Evolutionary conservation across 257 asterid genomes (phyloP).

Genomic region (Anisodus tanguticus): DNA sequence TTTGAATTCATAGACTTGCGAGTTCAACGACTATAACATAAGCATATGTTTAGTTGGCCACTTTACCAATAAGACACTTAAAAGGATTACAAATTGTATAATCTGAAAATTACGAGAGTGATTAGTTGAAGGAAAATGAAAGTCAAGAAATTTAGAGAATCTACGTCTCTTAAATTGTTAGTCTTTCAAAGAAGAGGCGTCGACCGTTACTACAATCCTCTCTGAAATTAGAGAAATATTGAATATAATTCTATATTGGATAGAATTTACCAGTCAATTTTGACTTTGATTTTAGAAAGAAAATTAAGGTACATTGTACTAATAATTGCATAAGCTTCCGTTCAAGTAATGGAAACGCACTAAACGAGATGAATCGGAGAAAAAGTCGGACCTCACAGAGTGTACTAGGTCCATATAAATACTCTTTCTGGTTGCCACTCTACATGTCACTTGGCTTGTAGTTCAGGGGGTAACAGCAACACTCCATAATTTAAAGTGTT

Average conservation of each 20-base stretch:
- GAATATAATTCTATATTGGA: background rate
- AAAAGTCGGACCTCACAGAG: background rate
- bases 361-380: background rate
- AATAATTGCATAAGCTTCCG: background rate
- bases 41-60: background rate
- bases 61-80: background rate
- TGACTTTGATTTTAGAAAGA: background rate
- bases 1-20: background rate
- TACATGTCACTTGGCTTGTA: background rate
- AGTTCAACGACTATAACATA: background rate
- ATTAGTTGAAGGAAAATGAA: too few relatives aligned
- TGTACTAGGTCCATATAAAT: background rate
- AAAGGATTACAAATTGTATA: background rate
- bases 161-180: too few relatives aligned
- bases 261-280: background rate
- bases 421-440: background rate
- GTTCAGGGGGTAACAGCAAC: background rate
- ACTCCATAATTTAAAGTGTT: background rate
- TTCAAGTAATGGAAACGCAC: background rate
- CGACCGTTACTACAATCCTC: background rate
- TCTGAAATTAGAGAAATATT: background rate
- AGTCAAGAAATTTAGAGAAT: too few relatives aligned
- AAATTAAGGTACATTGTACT: background rate
- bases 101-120: too few relatives aligned
- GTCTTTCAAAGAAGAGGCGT: background rate